Evolutionary conservation across 768 basidiomycete species (phyloP), one percentile per base, ranked within the genome.

Genomic region (Mycena capillaripes): DNA sequence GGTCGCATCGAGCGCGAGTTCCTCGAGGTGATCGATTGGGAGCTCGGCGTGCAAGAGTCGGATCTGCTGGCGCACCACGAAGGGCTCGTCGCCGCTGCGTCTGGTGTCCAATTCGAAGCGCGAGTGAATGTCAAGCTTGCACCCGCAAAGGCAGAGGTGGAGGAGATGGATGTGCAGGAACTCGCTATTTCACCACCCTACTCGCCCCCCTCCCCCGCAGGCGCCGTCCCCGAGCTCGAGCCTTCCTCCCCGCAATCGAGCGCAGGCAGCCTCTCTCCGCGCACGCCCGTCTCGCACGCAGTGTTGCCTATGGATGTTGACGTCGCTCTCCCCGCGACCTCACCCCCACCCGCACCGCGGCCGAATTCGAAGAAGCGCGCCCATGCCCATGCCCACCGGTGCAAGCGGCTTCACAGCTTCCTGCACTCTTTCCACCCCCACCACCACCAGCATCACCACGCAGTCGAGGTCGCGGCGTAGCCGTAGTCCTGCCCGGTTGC

Each of bases 1-100:
- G 68, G 68, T 2, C 59, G 68, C 14, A 63, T 69, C 36, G 68
- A 69, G 55, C 42, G 68, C 29, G 68, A 69, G 53, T 69, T 69
- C 14, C 21, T 69, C 7, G 68, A 69, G 21, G 68, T 69, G 50
- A 50, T 69, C 4, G 68, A 55, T 8, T 69, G 68, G 68, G 50
- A 69, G 50, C 68, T 69, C 4, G 68, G 60, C 17, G 60, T 69
- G n/a, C 0, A 2, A 4, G 68, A 69, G 60, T 36, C 40, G 40
- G n/a, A n/a, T n/a, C n/a, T n/a, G n/a, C n/a, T n/a, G n/a, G n/a
- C n/a, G n/a, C n/a, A n/a, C n/a, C n/a, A 57, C 4, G 68, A 53
- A 40, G 68, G 38, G 60, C 53, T 69, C 14, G 16, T 52, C 11
- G 44, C 44, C 23, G 44, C 56, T 4, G 30, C 19, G 12, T 23